Evolutionary conservation across 331 rosid species (phyloP).

Genomic region (Malus hybrid): DNA sequence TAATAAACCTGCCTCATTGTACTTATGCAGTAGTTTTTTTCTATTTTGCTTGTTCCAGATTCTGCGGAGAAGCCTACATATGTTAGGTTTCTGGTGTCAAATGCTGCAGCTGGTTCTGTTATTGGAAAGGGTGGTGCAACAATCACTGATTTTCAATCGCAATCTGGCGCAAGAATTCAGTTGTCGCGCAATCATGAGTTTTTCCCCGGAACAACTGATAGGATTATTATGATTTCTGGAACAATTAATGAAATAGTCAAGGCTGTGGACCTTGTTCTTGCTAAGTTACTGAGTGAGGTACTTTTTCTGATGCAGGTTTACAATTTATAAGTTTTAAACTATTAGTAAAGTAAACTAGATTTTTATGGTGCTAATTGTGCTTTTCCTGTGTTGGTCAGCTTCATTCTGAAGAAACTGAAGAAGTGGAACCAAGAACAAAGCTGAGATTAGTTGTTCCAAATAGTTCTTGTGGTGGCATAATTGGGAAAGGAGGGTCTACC

Average conservation of each 20-base stretch:
- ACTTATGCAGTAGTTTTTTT: slow-evolving; percentile 8
- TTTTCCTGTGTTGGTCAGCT: slow-evolving; percentile 38
- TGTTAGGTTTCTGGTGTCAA: slow-evolving; percentile 89
- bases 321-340: background rate
- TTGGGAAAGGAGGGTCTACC: slow-evolving; percentile 98
- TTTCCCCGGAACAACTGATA: slow-evolving; percentile 96
- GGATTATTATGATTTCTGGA: slow-evolving; percentile 98
- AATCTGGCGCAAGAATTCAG: slow-evolving; percentile 98
- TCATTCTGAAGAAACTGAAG: slow-evolving; percentile 78
- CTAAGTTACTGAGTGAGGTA: slow-evolving; percentile 96
- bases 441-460: slow-evolving; percentile 93
- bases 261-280: slow-evolving; percentile 86
- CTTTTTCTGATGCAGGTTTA: slow-evolving; percentile 9
- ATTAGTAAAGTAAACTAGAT: background rate
- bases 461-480: slow-evolving; percentile 97
- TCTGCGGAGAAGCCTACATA: slow-evolving; percentile 75
- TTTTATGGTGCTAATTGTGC: slow-evolving; percentile 17
- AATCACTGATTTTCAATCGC: slow-evolving; percentile 93
- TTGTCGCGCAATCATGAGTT: slow-evolving; percentile 93
- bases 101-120: slow-evolving; percentile 99
- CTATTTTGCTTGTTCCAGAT: slow-evolving; percentile 42
- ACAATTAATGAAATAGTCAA: slow-evolving; percentile 60
- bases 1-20: slow-evolving; percentile 1
- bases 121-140: slow-evolving; percentile 99
- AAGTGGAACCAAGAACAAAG: slow-evolving; percentile 77